These are phyloP conservation scores for Clarireedia paspali DNA, from an alignment of 2,329 filamentous ascomycete species.

Conservation along the genomic window DNA sequence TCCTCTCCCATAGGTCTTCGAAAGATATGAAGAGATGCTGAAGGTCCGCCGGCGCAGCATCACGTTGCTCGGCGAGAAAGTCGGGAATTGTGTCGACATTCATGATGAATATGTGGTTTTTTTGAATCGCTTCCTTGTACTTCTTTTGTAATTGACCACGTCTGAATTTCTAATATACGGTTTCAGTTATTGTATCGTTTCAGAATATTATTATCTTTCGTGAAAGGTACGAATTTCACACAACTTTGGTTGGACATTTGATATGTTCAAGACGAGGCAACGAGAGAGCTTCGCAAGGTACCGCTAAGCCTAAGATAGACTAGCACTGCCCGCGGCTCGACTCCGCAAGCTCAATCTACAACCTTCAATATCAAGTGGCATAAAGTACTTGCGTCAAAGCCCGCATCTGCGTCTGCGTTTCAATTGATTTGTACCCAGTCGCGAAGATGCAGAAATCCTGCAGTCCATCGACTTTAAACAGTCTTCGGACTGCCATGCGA, in stretches of 20 bases:
- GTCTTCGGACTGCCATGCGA: conserved; percentile 49
- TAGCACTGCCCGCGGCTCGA: conserved; percentile 6
- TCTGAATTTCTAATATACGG: not conserved
- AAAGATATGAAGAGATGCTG: conserved; percentile 85
- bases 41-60: conserved; percentile 77
- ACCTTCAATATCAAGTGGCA: conserved; percentile 11
- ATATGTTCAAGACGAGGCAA: conserved; percentile 9
- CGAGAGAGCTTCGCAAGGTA: conserved; percentile 10
- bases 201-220: conserved; percentile 4
- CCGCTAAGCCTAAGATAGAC: not conserved
- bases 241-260: conserved; percentile 6
- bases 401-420: conserved; percentile 7
- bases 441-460: conserved; percentile 33
- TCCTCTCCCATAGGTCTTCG: conserved; percentile 96
- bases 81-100: conserved; percentile 82
- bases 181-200: not conserved
- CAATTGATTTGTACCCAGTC: conserved; percentile 21
- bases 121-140: not conserved
- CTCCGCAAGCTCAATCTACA: conserved; percentile 10
- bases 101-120: conserved; percentile 44
- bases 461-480: conserved; percentile 42
- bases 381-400: conserved; percentile 5
- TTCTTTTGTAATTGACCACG: not conserved
- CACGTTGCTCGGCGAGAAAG: conserved; percentile 85
- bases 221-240: conserved; percentile 1